Evolutionary conservation across 2,329 filamentous ascomycete species (phyloP), one percentile per base, ranked within the genome.

Genomic region (Ophiostoma fasciatum): DNA sequence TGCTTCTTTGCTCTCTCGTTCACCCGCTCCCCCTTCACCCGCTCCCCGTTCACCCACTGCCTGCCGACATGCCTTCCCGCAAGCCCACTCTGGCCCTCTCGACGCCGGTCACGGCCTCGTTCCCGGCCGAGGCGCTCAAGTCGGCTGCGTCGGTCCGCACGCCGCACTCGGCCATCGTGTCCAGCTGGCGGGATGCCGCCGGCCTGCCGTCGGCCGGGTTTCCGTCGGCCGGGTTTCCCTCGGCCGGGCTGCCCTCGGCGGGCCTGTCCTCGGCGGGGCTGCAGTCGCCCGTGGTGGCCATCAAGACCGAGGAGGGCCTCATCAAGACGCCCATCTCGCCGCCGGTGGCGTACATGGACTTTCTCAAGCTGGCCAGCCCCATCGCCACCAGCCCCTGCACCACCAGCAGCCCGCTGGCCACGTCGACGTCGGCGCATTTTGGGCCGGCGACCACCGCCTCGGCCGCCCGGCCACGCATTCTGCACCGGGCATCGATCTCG

Each of bases 311-410:
- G 47, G 66, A 79, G 38, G 70, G 76, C 40, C 58, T 66, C 30
- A 58, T 74, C 39, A 79, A 76, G 60, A 94, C 87, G 5, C 87
- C 87, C 33, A 93, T 96, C 55, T 92, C 82, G 35, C 88, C 88
- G 35, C 88, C 88, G 4, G 66, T 72, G 17, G 87, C 88, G 39
- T 96, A 96, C 54, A 79, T 83, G 46, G 85, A 96, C 51, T 96
- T 94, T 53, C 75, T 96, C 44, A 88, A 85, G 60, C 76, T 78
- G 41, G 64, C 71, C 32, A 49, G 48, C 38, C 45, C 45, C 7
- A 31, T 29, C 12, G 29, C 44, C 17, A 36, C 42, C 11, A 45
- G 41, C 29, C 41, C 44, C 2, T 27, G 29, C 28, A 38, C 32
- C 12, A 21, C 21, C 37, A 31, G 17, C 22, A n/a, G n/a, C n/a